Percentiles rank a stretch among this genome's conserved stretches.
Conservation (phyloP, 2,329 filamentous ascomycete species). For the Cordyceps tenuipes region DNA sequence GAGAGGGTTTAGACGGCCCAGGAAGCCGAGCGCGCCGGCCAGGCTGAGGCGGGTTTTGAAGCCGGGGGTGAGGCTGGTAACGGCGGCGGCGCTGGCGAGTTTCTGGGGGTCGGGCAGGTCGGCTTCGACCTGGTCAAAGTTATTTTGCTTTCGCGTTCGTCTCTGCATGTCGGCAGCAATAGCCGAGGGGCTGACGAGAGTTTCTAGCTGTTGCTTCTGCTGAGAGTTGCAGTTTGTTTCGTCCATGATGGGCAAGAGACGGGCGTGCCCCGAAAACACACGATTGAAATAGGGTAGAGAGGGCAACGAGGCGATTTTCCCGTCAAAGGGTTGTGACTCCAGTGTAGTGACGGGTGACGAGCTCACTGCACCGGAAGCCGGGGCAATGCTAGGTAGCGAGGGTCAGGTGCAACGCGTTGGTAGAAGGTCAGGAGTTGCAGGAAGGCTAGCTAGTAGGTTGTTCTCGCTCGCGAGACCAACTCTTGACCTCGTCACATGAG, state of each 20-base stretch:
- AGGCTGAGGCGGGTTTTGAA: conserved; percentile 22
- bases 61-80: not conserved
- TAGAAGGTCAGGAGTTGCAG: not conserved
- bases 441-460: not conserved
- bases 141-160: conserved; percentile 28
- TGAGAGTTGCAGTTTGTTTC: not conserved
- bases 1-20: conserved; percentile 49
- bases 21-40: conserved; percentile 37
- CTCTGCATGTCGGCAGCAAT: conserved; percentile 17
- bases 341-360: not conserved
- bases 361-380: not conserved
- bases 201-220: not conserved
- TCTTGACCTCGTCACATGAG: conserved; percentile 7
- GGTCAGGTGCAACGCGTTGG: not conserved
- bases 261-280: not conserved
- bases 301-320: not conserved
- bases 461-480: not conserved
- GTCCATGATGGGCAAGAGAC: not conserved
- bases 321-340: not conserved
- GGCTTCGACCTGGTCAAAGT: conserved; percentile 32
- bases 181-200: conserved; percentile 5
- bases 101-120: conserved; percentile 32
- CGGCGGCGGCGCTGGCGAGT: conserved; percentile 13
- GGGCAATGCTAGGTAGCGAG: conserved; percentile 1
- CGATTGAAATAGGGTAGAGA: not conserved